These are phyloP conservation scores for Dissophora ornata DNA, from an alignment of 192 early-diverging fungal genomes.

Conservation along the genomic window DNA sequence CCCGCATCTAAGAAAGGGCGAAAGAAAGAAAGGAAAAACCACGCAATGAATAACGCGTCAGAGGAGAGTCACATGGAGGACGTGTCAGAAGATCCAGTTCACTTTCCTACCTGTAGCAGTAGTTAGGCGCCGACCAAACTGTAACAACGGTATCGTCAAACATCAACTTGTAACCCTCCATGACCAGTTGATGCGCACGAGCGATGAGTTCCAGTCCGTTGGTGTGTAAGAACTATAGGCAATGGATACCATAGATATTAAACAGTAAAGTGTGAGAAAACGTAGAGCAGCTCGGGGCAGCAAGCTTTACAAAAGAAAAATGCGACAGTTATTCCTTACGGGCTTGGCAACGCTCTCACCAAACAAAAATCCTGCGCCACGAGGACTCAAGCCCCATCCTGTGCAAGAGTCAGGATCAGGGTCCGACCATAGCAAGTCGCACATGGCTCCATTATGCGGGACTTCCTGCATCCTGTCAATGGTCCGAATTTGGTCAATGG, in stretches of 20 bases:
- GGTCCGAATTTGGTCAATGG: slow-evolving; percentile 94
- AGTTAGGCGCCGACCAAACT: slow-evolving; percentile 99
- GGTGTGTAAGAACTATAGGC: slow-evolving; percentile 73
- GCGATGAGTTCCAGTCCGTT: slow-evolving; percentile 92
- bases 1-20: slow-evolving; percentile 74
- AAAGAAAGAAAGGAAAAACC: no score
- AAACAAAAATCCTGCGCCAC: slow-evolving; percentile 98
- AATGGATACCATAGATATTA: not conserved
- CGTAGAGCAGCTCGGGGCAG: not conserved
- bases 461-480: slow-evolving; percentile 97
- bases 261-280: not conserved
- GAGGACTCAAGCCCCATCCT: slow-evolving; percentile 95
- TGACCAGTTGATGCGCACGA: slow-evolving; percentile 96
- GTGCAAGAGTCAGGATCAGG: slow-evolving; percentile 74
- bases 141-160: slow-evolving; percentile 97
- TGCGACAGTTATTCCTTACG: slow-evolving; percentile 57
- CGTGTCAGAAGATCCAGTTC: not conserved
- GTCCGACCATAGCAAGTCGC: slow-evolving; percentile 98
- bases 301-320: not conserved
- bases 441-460: slow-evolving; percentile 98
- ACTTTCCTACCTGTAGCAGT: slow-evolving; percentile 88
- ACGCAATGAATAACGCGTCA: no score
- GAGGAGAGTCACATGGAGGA: no score
- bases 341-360: slow-evolving; percentile 90
- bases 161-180: slow-evolving; percentile 98